These are phyloP conservation scores for Lodderomyces metapsilosis DNA, from an alignment of 1,139 yeast species.

Conservation along the genomic window DNA sequence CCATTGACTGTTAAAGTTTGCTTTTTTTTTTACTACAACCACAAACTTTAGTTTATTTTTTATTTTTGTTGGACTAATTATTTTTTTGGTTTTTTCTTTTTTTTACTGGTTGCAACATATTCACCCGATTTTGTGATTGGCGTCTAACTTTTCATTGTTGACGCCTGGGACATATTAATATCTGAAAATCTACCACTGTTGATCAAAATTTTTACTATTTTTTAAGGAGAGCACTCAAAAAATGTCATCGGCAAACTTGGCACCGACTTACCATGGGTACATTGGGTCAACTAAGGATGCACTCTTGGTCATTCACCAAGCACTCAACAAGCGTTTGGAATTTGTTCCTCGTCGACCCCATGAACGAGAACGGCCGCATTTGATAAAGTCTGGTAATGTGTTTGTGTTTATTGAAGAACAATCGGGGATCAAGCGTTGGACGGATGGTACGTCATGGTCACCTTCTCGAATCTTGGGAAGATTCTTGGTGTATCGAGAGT, in stretches of 20 bases:
- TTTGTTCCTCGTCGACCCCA: slow-evolving; percentile 80
- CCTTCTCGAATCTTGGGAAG: slow-evolving; percentile 85
- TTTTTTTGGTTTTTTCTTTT: neutral
- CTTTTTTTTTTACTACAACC: neutral
- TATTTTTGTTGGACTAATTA: neutral
- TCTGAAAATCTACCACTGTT: neutral
- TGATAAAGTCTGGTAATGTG: slow-evolving; percentile 75
- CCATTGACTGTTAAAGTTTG: neutral
- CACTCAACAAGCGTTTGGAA: slow-evolving; percentile 57
- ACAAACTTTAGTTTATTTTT: neutral
- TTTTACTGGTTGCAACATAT: slow-evolving; percentile 1
- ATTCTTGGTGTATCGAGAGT: slow-evolving; percentile 77
- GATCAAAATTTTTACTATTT: no score
- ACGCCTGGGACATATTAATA: neutral
- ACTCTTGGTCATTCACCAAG: slow-evolving; percentile 74
- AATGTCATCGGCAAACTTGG: slow-evolving; percentile 27
- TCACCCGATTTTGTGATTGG: slow-evolving; percentile 1
- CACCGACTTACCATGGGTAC: slow-evolving; percentile 74
- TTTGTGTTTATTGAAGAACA: slow-evolving; percentile 82
- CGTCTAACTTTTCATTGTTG: neutral
- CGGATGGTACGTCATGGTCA: slow-evolving; percentile 91
- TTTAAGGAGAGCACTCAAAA: no score
- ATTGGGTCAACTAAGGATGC: slow-evolving; percentile 85
- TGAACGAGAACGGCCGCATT: slow-evolving; percentile 65
- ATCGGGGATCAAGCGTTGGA: slow-evolving; percentile 89